Conservation (phyloP, 768 basidiomycete genomes). For the Paxillus ammoniavirescens region DNA sequence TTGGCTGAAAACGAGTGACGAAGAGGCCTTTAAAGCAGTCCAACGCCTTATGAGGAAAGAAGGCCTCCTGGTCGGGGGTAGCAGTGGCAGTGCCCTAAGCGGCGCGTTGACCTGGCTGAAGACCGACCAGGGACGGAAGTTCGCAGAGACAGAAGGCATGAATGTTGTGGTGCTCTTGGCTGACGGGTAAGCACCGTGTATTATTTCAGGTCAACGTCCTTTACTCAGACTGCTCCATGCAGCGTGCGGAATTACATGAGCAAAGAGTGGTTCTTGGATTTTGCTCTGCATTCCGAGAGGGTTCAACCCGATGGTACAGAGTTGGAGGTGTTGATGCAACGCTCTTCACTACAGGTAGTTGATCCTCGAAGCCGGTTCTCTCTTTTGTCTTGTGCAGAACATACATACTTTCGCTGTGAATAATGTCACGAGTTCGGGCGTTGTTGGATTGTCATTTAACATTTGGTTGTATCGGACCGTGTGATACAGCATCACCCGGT, state of each 20-base stretch:
- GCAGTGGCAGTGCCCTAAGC: conserved; percentile 82
- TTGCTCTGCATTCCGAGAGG: conserved; percentile 52
- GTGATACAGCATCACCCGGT: not conserved
- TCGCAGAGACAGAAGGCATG: conserved; percentile 65
- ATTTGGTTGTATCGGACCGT: too few species aligned
- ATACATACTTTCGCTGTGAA: too few species aligned
- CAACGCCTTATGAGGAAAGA: conserved; percentile 77
- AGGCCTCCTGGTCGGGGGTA: conserved; percentile 91
- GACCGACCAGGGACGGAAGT: conserved; percentile 58
- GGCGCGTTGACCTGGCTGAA: conserved; percentile 79
- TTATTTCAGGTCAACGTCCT: not conserved
- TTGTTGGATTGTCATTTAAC: too few species aligned
- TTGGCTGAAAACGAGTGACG: conserved; percentile 88
- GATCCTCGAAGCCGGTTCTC: too few species aligned
- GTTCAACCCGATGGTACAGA: not conserved
- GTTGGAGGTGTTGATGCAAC: conserved; percentile 5
- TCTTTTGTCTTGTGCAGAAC: too few species aligned
- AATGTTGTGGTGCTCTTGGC: conserved; percentile 91
- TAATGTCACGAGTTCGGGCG: too few species aligned
- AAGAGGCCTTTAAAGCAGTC: conserved; percentile 76
- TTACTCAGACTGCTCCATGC: conserved; percentile 1
- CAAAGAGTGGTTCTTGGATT: conserved; percentile 86
- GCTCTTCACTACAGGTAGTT: conserved; percentile 4
- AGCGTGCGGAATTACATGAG: conserved; percentile 95
- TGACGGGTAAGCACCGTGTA: conserved; percentile 65